A percentile compares a stretch with the other conserved stretches of the same genome.
Evolutionary conservation across 2,329 filamentous ascomycete genomes (phyloP).

Genomic region (Elsinoe perseae): DNA sequence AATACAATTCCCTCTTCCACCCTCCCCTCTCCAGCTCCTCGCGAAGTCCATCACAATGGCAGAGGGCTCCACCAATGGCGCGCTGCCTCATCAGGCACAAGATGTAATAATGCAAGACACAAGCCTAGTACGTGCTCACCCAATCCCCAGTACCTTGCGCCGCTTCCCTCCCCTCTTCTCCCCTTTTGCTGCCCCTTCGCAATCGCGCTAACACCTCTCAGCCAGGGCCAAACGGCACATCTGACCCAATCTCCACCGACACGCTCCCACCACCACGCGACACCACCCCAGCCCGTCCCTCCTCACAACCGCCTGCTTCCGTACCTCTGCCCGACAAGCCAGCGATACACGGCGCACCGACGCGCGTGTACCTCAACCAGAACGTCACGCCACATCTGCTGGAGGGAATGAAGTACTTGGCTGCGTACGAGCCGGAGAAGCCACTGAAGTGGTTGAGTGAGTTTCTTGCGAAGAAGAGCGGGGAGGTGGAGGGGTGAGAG

Average conservation of each 20-base stretch:
- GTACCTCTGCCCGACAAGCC: conserved; percentile 30
- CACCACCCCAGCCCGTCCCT: conserved; percentile 26
- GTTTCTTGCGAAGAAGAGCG: conserved; percentile 41
- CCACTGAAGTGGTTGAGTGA: conserved; percentile 43
- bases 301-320: conserved; percentile 22
- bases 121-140: conserved; percentile 17
- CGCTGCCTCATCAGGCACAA: background rate
- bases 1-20: background rate
- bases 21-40: no score
- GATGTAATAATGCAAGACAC: conserved; percentile 2
- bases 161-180: background rate
- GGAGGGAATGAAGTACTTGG: conserved; percentile 46
- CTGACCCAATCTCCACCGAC: conserved; percentile 9
- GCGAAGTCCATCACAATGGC: conserved; percentile 5
- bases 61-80: background rate
- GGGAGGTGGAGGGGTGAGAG: conserved; percentile 35
- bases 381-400: conserved; percentile 44
- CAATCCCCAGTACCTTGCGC: background rate
- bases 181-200: background rate
- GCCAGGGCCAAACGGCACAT: conserved; percentile 9
- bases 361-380: conserved; percentile 43
- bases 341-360: conserved; percentile 41
- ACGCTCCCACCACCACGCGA: conserved; percentile 17
- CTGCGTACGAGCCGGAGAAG: conserved; percentile 44
- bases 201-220: background rate